Evolutionary conservation across 495 filamentous ascomycete species (phyloP).

Genomic region (Tirmania nivea): DNA sequence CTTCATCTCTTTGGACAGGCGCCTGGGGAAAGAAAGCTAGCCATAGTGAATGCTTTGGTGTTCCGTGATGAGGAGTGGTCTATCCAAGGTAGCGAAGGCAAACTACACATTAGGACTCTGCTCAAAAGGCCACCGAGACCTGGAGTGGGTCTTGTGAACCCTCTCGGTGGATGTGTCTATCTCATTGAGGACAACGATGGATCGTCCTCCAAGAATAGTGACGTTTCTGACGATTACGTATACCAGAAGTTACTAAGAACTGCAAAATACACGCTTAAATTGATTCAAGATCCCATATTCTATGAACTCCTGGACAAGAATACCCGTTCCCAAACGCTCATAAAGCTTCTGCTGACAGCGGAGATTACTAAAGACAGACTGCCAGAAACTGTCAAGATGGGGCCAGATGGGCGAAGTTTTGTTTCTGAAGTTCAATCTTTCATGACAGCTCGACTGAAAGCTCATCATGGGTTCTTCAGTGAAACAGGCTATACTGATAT

Average conservation of each 20-base stretch:
- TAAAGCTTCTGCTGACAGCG: constrained; percentile 28
- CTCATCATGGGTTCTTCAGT: constrained; percentile 8
- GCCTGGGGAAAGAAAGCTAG: constrained; percentile 15
- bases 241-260: constrained; percentile 54
- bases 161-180: constrained; percentile 46
- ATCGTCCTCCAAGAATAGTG: background rate
- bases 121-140: constrained; percentile 33
- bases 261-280: constrained; percentile 37
- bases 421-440: constrained; percentile 34
- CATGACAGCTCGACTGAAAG: constrained; percentile 28
- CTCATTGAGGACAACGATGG: constrained; percentile 26
- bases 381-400: constrained; percentile 32
- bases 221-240: constrained; percentile 38
- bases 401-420: constrained; percentile 39
- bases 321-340: constrained; percentile 14
- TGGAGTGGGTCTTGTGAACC: constrained; percentile 49
- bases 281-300: constrained; percentile 22
- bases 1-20: constrained; percentile 28
- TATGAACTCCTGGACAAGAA: background rate
- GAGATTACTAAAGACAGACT: constrained; percentile 40
- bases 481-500: constrained; percentile 7
- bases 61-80: constrained; percentile 25
- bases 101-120: constrained; percentile 32
- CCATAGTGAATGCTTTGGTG: constrained; percentile 25
- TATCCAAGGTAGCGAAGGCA: constrained; percentile 18